These are phyloP conservation scores for Phytophthora kernoviae DNA, from an alignment of 352 stramenopile species.

Conservation along the genomic window DNA sequence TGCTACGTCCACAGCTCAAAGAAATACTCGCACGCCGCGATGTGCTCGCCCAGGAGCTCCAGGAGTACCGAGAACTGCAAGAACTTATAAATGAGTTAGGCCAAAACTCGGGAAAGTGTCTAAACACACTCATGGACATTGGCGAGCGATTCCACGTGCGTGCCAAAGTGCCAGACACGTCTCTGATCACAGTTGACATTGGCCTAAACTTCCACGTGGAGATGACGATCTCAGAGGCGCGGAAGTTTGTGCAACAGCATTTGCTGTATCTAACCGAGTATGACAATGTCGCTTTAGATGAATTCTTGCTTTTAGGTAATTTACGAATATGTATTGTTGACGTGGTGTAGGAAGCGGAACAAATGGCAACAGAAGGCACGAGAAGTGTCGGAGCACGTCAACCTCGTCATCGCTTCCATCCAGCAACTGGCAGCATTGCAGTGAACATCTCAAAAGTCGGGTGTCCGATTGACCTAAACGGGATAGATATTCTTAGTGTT, in stretches of 20 bases:
- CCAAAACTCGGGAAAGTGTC: conserved; percentile 8
- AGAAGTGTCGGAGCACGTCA: conserved; percentile 74
- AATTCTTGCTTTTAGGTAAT: too few relatives aligned
- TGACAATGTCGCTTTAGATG: conserved; percentile 2
- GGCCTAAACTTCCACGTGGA: conserved; percentile 79
- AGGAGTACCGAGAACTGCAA: conserved; percentile 65
- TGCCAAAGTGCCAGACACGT: conserved; percentile 63
- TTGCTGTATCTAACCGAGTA: conserved; percentile 59
- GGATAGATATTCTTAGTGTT: too few relatives aligned
- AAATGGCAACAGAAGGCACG: conserved; percentile 73
- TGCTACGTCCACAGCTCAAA: conserved; percentile 73
- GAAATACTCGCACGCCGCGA: conserved; percentile 60
- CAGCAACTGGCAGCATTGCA: conserved; percentile 75
- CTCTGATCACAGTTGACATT: conserved; percentile 70
- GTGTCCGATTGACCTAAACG: too few relatives aligned
- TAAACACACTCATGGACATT: conserved; percentile 69
- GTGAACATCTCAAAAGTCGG: too few relatives aligned
- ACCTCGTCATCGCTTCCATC: conserved; percentile 76
- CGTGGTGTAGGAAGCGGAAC: conserved; percentile 58
- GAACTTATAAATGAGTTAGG: conserved; percentile 51
- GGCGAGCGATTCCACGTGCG: conserved; percentile 78
- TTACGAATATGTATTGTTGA: too few relatives aligned
- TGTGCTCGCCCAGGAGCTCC: conserved; percentile 49
- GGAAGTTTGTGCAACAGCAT: conserved; percentile 58
- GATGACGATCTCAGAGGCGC: conserved; percentile 73